Evolutionary conservation across 345 rosid genomes (phyloP), one percentile per base, ranked within the genome.

Genomic region (Brassica juncea): DNA sequence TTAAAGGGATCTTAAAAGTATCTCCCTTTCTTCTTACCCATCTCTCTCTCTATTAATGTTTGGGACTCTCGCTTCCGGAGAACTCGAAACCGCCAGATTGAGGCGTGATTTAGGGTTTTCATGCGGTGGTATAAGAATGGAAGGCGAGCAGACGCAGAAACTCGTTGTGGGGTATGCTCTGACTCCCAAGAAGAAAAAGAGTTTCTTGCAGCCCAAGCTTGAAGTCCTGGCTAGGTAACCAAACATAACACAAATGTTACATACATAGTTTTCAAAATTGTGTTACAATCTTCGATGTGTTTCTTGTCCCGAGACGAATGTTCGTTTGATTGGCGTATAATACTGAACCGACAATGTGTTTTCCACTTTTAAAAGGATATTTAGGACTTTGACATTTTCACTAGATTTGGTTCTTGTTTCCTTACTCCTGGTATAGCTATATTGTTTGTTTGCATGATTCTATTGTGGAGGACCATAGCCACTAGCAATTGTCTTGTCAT

Each of bases 161-260:
- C 82, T 84, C 72, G 89, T 89, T 60, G 97, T 94, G 15, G 98
- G 98, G 15, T 90, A 94, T 74, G 97, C 98, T 79, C 88, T 94
- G 78, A 94, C 97, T 59, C 79, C 88, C 2, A 94, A 94, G 93
- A 94, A 94, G 89, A 92, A 82, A 82, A 89, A 87, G 84, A 90
- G 98, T 83, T 94, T 94, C 81, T 84, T 94, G 88, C 93, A 89
- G 79, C 98, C 98, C 55, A 86, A 89, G 77, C 88, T 94, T 75
- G 93, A 89, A 84, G 71, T 76, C 35, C 80, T 94, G 32, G 98
- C 98, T 77, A 86, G 91, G 93, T 80, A 55, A 49, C 5, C 19
- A 49, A 49, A 49, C 7, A 14, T 1, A 4, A 21, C n/a, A 27
- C 28, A 25, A 64, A 47, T 57, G 15, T 14, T 47, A 14, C 55